These are phyloP conservation scores for Leccinum boreale DNA, from an alignment of 768 basidiomycete species.

Conservation along the genomic window DNA sequence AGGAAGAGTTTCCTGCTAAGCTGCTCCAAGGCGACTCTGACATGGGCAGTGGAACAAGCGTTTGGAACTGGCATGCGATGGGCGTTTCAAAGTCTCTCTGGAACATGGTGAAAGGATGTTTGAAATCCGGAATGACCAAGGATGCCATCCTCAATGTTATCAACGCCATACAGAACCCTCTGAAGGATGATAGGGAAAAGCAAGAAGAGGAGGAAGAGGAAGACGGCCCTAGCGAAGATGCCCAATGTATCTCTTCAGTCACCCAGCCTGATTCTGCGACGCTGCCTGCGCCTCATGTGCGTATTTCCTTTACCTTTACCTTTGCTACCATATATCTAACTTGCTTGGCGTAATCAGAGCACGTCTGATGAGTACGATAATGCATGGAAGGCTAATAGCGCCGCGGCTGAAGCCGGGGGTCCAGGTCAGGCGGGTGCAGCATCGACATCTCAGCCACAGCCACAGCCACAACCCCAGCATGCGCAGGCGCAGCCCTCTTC, in stretches of 20 bases:
- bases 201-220: slow-evolving; percentile 34
- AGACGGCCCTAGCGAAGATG: slow-evolving; percentile 32
- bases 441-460: slow-evolving; percentile 20
- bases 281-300: slow-evolving; percentile 27
- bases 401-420: slow-evolving; percentile 30
- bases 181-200: slow-evolving; percentile 34
- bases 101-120: slow-evolving; percentile 64
- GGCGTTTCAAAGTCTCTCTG: slow-evolving; percentile 70
- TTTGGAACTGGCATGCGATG: slow-evolving; percentile 77
- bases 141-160: slow-evolving; percentile 61
- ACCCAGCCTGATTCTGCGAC: slow-evolving; percentile 23
- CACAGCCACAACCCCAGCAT: slow-evolving; percentile 8
- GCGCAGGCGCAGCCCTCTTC: slow-evolving; percentile 13
- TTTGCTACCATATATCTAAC: not conserved
- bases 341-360: slow-evolving; percentile 30
- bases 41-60: slow-evolving; percentile 52
- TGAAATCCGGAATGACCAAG: slow-evolving; percentile 58
- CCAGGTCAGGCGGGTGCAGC: slow-evolving; percentile 20
- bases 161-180: slow-evolving; percentile 48
- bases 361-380: slow-evolving; percentile 53
- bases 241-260: slow-evolving; percentile 17
- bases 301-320: not conserved
- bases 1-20: slow-evolving; percentile 71
- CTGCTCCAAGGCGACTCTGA: slow-evolving; percentile 57
- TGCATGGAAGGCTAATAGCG: slow-evolving; percentile 62